Evolutionary conservation across 2,329 filamentous ascomycete species (phyloP).

Genomic region (Aspergillus unguis): DNA sequence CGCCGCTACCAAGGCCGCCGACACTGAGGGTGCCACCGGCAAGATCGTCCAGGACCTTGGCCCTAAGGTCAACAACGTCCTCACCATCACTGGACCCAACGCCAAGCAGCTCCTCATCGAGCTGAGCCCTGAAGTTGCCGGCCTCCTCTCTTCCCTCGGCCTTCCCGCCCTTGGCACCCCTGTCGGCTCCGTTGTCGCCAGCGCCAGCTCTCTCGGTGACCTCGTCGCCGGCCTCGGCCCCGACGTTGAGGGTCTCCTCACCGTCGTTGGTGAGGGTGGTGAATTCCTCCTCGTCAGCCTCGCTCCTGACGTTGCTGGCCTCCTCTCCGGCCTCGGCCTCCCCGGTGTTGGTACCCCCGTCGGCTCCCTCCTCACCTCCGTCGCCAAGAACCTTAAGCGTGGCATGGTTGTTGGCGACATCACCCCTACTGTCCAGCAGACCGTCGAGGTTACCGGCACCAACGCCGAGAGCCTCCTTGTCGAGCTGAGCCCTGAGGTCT

Average conservation of each 20-base stretch:
- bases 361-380: constrained; percentile 22
- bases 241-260: constrained; percentile 28
- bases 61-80: constrained; percentile 23
- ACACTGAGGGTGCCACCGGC: constrained; percentile 17
- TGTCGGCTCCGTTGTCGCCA: constrained; percentile 25
- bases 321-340: constrained; percentile 17
- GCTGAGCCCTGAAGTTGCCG: constrained; percentile 26
- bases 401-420: constrained; percentile 27
- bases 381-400: constrained; percentile 30
- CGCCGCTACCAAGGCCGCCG: background rate
- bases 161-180: constrained; percentile 27
- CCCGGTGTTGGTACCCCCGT: constrained; percentile 15
- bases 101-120: constrained; percentile 30
- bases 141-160: constrained; percentile 25
- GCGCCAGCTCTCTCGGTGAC: constrained; percentile 18
- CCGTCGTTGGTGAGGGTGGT: constrained; percentile 29
- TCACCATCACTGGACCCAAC: constrained; percentile 30
- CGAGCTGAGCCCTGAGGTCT: constrained; percentile 28
- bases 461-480: constrained; percentile 30
- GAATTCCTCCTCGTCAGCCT: constrained; percentile 32
- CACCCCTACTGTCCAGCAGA: constrained; percentile 22
- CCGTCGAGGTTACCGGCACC: constrained; percentile 30
- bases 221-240: constrained; percentile 27
- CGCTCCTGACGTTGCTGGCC: constrained; percentile 16
- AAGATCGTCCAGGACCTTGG: constrained; percentile 27